These are phyloP conservation scores for Komagataea norvegica DNA, from an alignment of 1,139 yeast genomes.

Conservation along the genomic window DNA sequence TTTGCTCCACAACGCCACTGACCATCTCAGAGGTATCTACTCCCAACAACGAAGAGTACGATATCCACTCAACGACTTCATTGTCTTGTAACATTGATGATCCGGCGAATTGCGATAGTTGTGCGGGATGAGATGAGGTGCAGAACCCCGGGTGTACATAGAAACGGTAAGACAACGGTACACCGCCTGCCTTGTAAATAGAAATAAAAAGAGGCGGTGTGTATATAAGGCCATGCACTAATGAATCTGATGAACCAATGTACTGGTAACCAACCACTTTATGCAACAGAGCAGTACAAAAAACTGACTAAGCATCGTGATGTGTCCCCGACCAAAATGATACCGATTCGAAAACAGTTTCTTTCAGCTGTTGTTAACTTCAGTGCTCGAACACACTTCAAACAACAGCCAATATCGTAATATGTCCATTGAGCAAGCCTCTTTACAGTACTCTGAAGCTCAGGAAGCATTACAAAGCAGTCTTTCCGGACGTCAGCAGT, in stretches of 20 bases:
- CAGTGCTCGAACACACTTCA: too few relatives aligned
- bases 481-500: conserved; percentile 57
- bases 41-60: conserved; percentile 3
- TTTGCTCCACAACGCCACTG: conserved; percentile 1
- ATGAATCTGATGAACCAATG: too few relatives aligned
- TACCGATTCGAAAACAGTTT: too few relatives aligned
- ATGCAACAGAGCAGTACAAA: too few relatives aligned
- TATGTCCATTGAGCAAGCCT: conserved; percentile 4
- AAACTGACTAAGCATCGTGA: too few relatives aligned
- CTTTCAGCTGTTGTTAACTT: too few relatives aligned
- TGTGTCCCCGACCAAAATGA: too few relatives aligned
- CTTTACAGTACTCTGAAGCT: conserved; percentile 25
- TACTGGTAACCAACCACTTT: too few relatives aligned
- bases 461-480: conserved; percentile 45
- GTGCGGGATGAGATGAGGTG: conserved; percentile 14
- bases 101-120: conserved; percentile 22
- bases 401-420: neutral
- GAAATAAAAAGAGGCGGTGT: too few relatives aligned
- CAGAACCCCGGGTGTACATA: neutral
- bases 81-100: conserved; percentile 15
- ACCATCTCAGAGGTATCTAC: neutral
- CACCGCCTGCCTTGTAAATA: conserved; percentile 3
- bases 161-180: neutral
- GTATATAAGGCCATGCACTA: too few relatives aligned
- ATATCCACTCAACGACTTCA: conserved; percentile 16